Conservation (phyloP, 805 yeast species). For the Ogataea zsoltii region DNA sequence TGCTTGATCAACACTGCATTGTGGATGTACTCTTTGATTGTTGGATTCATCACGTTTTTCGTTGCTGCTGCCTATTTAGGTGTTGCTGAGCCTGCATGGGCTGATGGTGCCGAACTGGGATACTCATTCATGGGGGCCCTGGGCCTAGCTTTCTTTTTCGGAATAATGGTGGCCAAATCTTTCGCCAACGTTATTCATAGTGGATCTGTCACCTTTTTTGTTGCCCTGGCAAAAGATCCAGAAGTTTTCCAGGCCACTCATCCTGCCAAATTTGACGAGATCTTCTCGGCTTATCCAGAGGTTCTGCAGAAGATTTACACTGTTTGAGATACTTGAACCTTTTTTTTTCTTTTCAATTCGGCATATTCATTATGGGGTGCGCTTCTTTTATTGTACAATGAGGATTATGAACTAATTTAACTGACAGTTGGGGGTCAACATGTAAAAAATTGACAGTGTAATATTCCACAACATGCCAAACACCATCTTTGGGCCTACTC, state of each 20-base stretch:
- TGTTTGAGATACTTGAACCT: too few relatives aligned
- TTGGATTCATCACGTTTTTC: slow-evolving; percentile 47
- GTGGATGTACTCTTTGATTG: slow-evolving; percentile 67
- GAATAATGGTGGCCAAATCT: slow-evolving; percentile 70
- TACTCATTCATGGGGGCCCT: slow-evolving; percentile 17
- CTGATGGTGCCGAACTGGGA: slow-evolving; percentile 43
- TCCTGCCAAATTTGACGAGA: slow-evolving; percentile 47
- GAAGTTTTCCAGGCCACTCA: slow-evolving; percentile 74
- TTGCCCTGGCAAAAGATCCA: slow-evolving; percentile 83
- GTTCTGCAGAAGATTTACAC: slow-evolving; percentile 14
- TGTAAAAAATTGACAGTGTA: too few relatives aligned
- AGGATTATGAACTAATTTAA: too few relatives aligned
- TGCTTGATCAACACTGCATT: slow-evolving; percentile 75
- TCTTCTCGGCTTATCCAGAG: slow-evolving; percentile 29
- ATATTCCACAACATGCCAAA: too few relatives aligned
- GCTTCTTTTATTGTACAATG: slow-evolving; percentile 1
- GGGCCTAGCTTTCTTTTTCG: slow-evolving; percentile 49
- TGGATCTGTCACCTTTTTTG: slow-evolving; percentile 81
- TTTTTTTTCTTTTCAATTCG: neutral
- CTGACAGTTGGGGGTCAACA: too few relatives aligned
- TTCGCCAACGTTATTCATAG: slow-evolving; percentile 70
- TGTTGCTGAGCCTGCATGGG: slow-evolving; percentile 60
- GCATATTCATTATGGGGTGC: neutral
- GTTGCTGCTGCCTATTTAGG: slow-evolving; percentile 66
- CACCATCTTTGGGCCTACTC: slow-evolving; percentile 10